phyloP scores from a whole-genome alignment of 2,329 filamentous ascomycete genomes.

The Westerdykella sp. region DNA sequence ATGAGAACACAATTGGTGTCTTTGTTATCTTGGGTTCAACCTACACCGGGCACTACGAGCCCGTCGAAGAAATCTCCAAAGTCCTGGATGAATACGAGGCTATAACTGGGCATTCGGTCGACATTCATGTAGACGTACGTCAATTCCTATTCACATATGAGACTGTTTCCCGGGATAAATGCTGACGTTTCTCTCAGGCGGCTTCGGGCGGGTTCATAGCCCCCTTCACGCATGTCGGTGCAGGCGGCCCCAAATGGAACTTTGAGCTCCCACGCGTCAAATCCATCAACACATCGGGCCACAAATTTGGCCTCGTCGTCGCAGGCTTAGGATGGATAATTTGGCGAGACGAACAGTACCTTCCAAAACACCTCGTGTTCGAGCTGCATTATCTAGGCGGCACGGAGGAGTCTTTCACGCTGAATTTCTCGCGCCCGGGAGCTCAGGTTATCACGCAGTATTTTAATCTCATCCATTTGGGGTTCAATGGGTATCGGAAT shows the following conservation, averaged over 20 bases:
- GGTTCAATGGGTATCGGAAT: conserved; percentile 57
- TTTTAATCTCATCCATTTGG: conserved; percentile 66
- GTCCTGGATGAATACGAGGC: conserved; percentile 59
- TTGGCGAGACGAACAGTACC: conserved; percentile 53
- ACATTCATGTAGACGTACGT: conserved; percentile 56
- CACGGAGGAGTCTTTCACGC: conserved; percentile 63
- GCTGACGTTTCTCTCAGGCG: conserved; percentile 22
- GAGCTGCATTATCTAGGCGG: conserved; percentile 66
- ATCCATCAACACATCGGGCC: conserved; percentile 60
- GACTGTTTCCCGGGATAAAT: not conserved
- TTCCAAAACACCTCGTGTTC: conserved; percentile 64
- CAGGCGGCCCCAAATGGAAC: conserved; percentile 53
- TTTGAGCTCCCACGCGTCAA: conserved; percentile 58
- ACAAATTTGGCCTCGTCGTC: conserved; percentile 60
- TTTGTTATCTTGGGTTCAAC: conserved; percentile 67
- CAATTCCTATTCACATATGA: not conserved
- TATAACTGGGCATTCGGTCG: conserved; percentile 57
- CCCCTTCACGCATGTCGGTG: conserved; percentile 53
- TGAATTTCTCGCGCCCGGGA: conserved; percentile 67
- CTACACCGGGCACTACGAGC: conserved; percentile 69
- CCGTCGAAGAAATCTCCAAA: conserved; percentile 60
- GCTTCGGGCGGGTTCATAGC: conserved; percentile 58
- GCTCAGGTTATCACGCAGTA: conserved; percentile 66
- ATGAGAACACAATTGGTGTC: conserved; percentile 72
- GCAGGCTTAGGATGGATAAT: conserved; percentile 60